A percentile compares a stretch with the other conserved stretches of the same genome.
These are phyloP conservation scores for Clavispora carvajalis DNA, from an alignment of 805 yeast species.

Conservation along the genomic window DNA sequence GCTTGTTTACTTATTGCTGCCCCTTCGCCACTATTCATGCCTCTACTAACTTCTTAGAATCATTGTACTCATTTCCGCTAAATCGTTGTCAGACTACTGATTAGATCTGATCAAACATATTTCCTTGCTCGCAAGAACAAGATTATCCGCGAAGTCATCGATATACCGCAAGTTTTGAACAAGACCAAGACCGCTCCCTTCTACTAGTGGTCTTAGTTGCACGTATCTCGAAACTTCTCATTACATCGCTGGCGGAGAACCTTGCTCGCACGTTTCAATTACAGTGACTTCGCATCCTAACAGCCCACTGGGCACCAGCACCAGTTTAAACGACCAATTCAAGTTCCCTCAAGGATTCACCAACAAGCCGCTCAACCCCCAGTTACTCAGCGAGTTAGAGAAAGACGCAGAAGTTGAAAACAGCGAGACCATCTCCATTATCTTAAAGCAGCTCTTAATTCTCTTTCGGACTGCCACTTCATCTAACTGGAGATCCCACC, in stretches of 20 bases:
- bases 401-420: conserved; percentile 4
- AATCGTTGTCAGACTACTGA: conserved; percentile 31
- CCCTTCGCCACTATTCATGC: not conserved
- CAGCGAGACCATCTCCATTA: conserved; percentile 32
- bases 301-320: conserved; percentile 38
- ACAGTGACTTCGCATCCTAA: conserved; percentile 31
- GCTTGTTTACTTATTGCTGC: not conserved
- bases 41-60: not conserved
- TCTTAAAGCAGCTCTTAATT: conserved; percentile 50
- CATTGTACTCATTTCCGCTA: not conserved
- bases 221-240: not conserved
- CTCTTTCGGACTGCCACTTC: conserved; percentile 41
- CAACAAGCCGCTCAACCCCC: conserved; percentile 8
- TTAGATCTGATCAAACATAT: conserved; percentile 24
- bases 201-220: not conserved
- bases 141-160: conserved; percentile 1
- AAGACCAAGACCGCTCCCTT: not conserved
- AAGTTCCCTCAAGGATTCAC: conserved; percentile 5
- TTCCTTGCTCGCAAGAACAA: conserved; percentile 1
- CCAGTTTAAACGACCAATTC: conserved; percentile 10
- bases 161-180: conserved; percentile 1
- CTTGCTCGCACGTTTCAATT: conserved; percentile 1
- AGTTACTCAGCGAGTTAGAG: not conserved
- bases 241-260: not conserved
- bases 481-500: conserved; percentile 34